Conservation (phyloP, 306 rosid species). For the Vigna nakashimae region DNA sequence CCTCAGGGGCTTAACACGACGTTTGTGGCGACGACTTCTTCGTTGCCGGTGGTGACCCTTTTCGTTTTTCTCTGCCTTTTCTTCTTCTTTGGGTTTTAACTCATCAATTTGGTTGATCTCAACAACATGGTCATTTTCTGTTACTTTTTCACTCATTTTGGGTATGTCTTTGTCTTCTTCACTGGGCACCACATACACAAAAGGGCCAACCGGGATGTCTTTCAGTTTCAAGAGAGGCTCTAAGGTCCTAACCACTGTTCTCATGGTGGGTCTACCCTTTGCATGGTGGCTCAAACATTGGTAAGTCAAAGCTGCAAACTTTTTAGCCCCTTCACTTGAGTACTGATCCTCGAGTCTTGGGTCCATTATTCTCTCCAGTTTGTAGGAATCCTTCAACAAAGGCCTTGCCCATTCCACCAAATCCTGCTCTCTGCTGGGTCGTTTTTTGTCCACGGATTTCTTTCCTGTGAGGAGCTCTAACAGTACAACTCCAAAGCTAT, state of each 20-base stretch:
- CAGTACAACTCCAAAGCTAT: conserved; percentile 87
- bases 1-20: conserved; percentile 52
- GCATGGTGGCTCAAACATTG: conserved; percentile 76
- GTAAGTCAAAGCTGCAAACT: conserved; percentile 68
- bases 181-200: conserved; percentile 76
- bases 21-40: conserved; percentile 52
- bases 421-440: conserved; percentile 72
- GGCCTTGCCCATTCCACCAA: conserved; percentile 93
- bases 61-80: conserved; percentile 34
- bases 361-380: conserved; percentile 79
- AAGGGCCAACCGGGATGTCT: conserved; percentile 73
- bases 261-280: conserved; percentile 81
- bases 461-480: conserved; percentile 81
- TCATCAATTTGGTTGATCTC: conserved; percentile 15
- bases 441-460: conserved; percentile 72
- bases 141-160: conserved; percentile 23
- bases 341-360: conserved; percentile 80
- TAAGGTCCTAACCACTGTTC: conserved; percentile 71
- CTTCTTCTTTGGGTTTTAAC: conserved; percentile 29
- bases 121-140: conserved; percentile 27
- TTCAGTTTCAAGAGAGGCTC: conserved; percentile 64
- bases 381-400: conserved; percentile 61
- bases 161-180: conserved; percentile 39
- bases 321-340: conserved; percentile 75
- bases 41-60: conserved; percentile 39